Base-by-base conservation (phyloP, 2,329 filamentous ascomycete genomes). In the Neofusicoccum ribis region DNA sequence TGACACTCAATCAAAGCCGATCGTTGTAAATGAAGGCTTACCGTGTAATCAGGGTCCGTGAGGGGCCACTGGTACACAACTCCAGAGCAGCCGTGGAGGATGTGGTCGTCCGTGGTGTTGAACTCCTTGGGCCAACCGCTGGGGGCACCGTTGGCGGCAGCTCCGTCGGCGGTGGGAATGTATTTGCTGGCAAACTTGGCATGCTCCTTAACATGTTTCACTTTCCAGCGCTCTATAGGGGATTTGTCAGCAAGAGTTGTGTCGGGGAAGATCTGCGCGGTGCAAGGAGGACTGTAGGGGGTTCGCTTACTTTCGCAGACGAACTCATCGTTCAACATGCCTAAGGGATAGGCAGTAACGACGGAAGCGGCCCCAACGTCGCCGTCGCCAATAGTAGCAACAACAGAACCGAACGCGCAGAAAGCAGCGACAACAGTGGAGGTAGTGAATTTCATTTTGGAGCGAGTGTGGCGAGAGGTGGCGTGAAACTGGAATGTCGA, bases 91-190 rank as follows among this genome's bases (percentile, higher is more conserved):
- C 51, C 51, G 14, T 54, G 51, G 3, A 54, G 34, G 36, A 54
- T 20, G 9, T 17, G n/a, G n/a, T 51, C 47, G 27, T n/a, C 47
- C 2, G 47, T 51, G 47, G 47, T 3, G 23, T 31, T 51, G 27
- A 51, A 51, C 27, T 15, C 47, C 47, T 51, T 51, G 23, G 47
- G 47, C 23, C 23, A 51, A 27, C 84, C 77, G 0, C 1, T 31
- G 27, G 49, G 49, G 8, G 27, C 31, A 8, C 31, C 31, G 14
- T 4, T n/a, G 14, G 49, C 27, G 3, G 49, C 51, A 9, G n/a
- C 39, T 15, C 51, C 51, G 17, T 54, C 51, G 51, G 51, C 34
- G 8, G 34, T 41, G n/a, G 51, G 51, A n/a, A 54, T n/a, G 36
- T 36, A 54, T 23, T 54, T 54, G 51, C 51, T 54, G 34, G 51